These are phyloP conservation scores for Aspergillus sojae DNA, from an alignment of 2,329 filamentous ascomycete species.

Conservation along the genomic window DNA sequence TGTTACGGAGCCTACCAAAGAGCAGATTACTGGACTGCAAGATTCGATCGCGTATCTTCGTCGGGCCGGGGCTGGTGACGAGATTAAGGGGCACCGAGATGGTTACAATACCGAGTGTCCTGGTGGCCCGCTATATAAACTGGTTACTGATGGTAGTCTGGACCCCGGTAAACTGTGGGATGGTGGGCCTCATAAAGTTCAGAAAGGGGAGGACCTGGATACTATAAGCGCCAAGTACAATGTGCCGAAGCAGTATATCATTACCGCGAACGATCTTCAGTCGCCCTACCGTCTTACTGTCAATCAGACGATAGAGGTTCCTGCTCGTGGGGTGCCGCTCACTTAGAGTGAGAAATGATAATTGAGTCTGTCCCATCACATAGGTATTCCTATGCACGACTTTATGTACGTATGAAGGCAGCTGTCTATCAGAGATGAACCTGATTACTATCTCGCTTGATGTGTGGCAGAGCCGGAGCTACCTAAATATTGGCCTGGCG, in stretches of 20 bases:
- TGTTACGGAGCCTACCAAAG: conserved; percentile 3
- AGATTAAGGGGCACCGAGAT: conserved; percentile 11
- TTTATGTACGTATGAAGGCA: too few relatives aligned
- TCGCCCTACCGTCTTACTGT: conserved; percentile 1
- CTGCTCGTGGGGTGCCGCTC: conserved; percentile 1
- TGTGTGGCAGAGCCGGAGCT: too few relatives aligned
- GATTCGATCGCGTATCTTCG: conserved; percentile 11
- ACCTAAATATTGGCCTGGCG: too few relatives aligned
- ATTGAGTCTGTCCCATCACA: too few relatives aligned
- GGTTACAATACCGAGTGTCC: conserved; percentile 11
- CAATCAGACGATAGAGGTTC: background rate
- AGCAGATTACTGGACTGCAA: conserved; percentile 8
- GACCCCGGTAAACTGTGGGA: conserved; percentile 9
- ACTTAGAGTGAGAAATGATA: background rate
- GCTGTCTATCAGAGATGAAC: too few relatives aligned
- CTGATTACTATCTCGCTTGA: too few relatives aligned
- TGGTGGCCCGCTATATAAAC: conserved; percentile 1
- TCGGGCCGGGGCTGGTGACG: conserved; percentile 6
- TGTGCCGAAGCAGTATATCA: conserved; percentile 10
- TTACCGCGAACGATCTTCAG: conserved; percentile 5
- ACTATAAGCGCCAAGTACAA: conserved; percentile 4
- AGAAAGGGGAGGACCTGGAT: conserved; percentile 7
- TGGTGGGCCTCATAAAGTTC: conserved; percentile 2
- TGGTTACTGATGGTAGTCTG: conserved; percentile 6
- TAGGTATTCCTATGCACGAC: too few relatives aligned